A percentile compares a stretch with the other conserved stretches of the same genome.
These are phyloP conservation scores for Trichoderma sp. DNA, from an alignment of 2,329 filamentous ascomycete genomes.

Conservation along the genomic window DNA sequence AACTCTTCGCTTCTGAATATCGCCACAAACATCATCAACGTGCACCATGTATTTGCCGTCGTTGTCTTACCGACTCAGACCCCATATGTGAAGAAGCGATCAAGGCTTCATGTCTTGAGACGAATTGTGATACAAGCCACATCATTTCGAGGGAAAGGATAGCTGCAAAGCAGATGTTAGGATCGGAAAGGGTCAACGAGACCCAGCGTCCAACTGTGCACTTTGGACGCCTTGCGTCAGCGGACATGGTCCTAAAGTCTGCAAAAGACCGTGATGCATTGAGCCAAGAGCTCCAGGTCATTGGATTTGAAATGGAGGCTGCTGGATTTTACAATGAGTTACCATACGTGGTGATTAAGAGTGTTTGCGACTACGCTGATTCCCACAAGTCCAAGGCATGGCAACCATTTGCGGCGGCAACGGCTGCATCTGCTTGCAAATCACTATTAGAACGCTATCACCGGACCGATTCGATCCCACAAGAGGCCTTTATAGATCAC, in stretches of 20 bases:
- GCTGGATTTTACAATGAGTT: conserved; percentile 33
- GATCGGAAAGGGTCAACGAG: not conserved
- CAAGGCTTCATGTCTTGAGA: conserved; percentile 15
- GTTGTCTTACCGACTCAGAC: conserved; percentile 6
- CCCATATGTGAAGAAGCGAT: conserved; percentile 21
- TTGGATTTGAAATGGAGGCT: conserved; percentile 38
- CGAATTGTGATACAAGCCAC: conserved; percentile 15
- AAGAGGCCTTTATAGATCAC: not conserved
- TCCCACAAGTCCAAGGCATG: conserved; percentile 39
- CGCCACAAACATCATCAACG: conserved; percentile 32
- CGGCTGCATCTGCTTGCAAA: conserved; percentile 29
- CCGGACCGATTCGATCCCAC: not conserved
- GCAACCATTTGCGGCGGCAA: conserved; percentile 38
- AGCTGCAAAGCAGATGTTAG: conserved; percentile 17
- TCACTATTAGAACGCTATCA: conserved; percentile 15
- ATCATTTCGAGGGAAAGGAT: conserved; percentile 34
- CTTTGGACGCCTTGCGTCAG: conserved; percentile 40
- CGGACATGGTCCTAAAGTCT: conserved; percentile 40
- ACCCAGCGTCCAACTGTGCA: conserved; percentile 31
- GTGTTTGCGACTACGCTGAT: conserved; percentile 41
- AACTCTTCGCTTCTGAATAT: conserved; percentile 33
- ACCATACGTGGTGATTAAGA: conserved; percentile 37
- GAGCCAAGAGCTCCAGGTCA: conserved; percentile 26
- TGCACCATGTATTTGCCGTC: conserved; percentile 11
- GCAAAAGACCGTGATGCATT: conserved; percentile 36